Base-by-base conservation (phyloP, 2,329 filamentous ascomycete species). In the Colletotrichum destructivum region DNA sequence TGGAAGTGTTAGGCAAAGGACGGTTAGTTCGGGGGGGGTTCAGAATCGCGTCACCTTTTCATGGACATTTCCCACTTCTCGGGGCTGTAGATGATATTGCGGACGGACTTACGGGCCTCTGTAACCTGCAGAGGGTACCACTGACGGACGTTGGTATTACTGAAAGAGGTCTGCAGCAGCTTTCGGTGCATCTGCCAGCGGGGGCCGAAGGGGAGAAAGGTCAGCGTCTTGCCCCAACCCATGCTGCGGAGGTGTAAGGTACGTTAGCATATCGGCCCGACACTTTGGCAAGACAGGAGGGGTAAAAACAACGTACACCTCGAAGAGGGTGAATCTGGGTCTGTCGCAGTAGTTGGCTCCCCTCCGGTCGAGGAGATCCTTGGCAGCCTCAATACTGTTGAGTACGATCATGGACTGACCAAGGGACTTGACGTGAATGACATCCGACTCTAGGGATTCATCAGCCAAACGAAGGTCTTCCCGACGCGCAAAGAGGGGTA, bases 201-300 rank as follows among this genome's bases (percentile, higher is more conserved):
- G n/a, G 81, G 77, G 0, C 83, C 83, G 79, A 81, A 84, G 66
- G 77, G 79, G 1, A 86, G 76, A 69, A 86, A 87, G 12, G 84
- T 85, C 38, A 87, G 77, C 0, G 85, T 86, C 51, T 82, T 81
- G 23, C 80, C 78, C 85, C 85, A 87, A 26, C 84, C 84, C 83
- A 85, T 84, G 42, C 73, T 74, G 26, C n/a, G 47, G 38, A 62
- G 55, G 38, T 35, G 51, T 18, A 62, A 55, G 31, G 11, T 70
- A 40, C 59, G 42, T 72, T 47, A 70, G 67, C 55, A 72, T 51
- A 26, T 38, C 38, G 13, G 51, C 42, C 31, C 26, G 55, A 60
- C 38, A 23, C 21, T 54, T 63, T 18, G 49, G 51, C 11, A 40
- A 9, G 18, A 42, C 21, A 13, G 35, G 35, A 31, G 54, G 26